These are phyloP conservation scores for Aspergillus sp. DNA, from an alignment of 2,329 filamentous ascomycete genomes.

Conservation along the genomic window DNA sequence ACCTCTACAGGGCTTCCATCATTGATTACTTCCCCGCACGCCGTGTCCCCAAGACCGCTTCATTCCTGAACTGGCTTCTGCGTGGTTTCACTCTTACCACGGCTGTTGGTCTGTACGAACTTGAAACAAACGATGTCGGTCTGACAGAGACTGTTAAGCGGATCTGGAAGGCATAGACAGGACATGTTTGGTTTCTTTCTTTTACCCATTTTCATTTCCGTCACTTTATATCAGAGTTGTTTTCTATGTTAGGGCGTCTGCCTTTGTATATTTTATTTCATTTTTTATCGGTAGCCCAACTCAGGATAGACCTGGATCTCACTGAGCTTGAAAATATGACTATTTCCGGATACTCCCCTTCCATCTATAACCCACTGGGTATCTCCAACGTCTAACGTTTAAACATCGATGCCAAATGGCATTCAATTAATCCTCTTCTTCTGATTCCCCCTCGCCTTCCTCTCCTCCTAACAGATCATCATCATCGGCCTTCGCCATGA, in stretches of 20 bases:
- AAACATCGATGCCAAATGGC: background rate
- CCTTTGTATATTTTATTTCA: conserved; percentile 35
- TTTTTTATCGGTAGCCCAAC: conserved; percentile 20
- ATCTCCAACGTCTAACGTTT: conserved; percentile 13
- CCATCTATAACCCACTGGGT: background rate
- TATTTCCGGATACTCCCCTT: background rate
- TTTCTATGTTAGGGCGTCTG: conserved; percentile 32
- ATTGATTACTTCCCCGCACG: conserved; percentile 84
- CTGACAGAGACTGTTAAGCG: conserved; percentile 85
- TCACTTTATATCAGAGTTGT: conserved; percentile 19
- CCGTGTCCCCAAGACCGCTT: conserved; percentile 67
- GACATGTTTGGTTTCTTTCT: conserved; percentile 28
- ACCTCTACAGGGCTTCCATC: conserved; percentile 60
- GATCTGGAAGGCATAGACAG: conserved; percentile 73
- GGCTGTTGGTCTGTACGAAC: conserved; percentile 91
- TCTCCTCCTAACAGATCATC: conserved; percentile 51
- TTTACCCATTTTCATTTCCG: conserved; percentile 22
- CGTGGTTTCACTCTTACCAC: conserved; percentile 76
- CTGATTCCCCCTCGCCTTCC: conserved; percentile 31
- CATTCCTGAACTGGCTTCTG: conserved; percentile 72
- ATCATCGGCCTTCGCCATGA: conserved; percentile 72
- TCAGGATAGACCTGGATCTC: conserved; percentile 16
- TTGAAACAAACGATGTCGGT: conserved; percentile 97
- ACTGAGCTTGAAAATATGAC: conserved; percentile 23
- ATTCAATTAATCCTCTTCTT: conserved; percentile 20